Base-by-base conservation (phyloP, 768 basidiomycete genomes). In the Galerina marginata region DNA sequence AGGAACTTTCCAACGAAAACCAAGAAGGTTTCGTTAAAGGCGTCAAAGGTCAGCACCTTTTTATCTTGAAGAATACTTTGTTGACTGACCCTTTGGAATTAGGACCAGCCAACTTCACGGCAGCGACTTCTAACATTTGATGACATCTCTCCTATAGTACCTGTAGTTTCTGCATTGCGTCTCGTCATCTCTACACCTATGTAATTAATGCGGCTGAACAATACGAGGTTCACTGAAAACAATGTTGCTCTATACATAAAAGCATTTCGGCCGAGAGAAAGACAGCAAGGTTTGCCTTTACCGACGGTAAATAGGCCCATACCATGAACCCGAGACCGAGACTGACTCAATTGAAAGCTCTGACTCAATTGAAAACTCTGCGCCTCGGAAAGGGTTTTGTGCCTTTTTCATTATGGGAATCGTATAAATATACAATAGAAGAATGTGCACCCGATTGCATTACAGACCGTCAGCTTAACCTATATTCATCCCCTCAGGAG, bases 1-100 rank as follows among this genome's bases (percentile, higher is more conserved):
- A 93, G 74, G 88, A 88, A 14, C 78, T 92, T 20, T 92, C 91
- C 10, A 86, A 87, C 67, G 91, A 93, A 69, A 75, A 81, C 10
- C 90, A 92, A 63, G 77, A 86, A 0, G 75, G 78, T 33, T 92
- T 91, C 72, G 76, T 90, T 26, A 70, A 61, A 63, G 74, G 74
- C 72, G 75, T 90, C 43, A 71, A 65, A 61, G 73, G 74, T 72
- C 23, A 45, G 54, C 38, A 59, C 16, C 46, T 14, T 37, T 33
- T 33, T 33, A 33, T 33, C 29, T 37, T 14, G 6, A 4, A 9
- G 15, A 25, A 33, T 25, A 9, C 45, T 14, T 33, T 5, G 37
- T 37, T 45, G 14, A 9, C 33, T 52, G 6, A 44, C 43, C 16
- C 43, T 26, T 26, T 36, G 45, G n/a, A 14, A 40, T 10, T 47